Percentiles rank a stretch among this genome's conserved stretches.
phyloP scores from a whole-genome alignment of 2,329 filamentous ascomycete genomes.

The Penicillium sp. region DNA sequence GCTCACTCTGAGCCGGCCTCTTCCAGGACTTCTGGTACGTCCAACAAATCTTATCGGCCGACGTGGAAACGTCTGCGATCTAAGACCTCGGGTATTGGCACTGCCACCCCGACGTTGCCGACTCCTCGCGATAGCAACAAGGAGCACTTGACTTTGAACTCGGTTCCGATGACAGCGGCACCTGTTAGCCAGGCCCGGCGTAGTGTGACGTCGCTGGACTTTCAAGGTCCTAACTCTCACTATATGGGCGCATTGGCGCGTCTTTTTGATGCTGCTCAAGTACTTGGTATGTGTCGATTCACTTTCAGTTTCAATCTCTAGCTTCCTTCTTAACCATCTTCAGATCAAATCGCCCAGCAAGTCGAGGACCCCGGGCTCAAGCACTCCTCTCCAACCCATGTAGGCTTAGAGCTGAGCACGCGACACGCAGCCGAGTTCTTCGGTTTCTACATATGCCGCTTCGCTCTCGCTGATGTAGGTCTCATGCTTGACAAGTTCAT shows the following conservation, averaged over 20 bases:
- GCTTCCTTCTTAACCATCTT: conserved; percentile 21
- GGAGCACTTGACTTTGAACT: conserved; percentile 71
- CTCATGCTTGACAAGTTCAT: conserved; percentile 94
- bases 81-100: conserved; percentile 78
- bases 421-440: conserved; percentile 97
- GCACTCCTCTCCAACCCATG: conserved; percentile 90
- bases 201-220: conserved; percentile 71
- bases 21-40: conserved; percentile 62
- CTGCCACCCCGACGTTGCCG: conserved; percentile 40
- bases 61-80: conserved; percentile 89
- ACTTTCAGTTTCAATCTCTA: not conserved
- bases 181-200: conserved; percentile 71
- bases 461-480: conserved; percentile 84
- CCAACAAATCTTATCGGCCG: conserved; percentile 78
- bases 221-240: conserved; percentile 80
- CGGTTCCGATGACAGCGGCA: conserved; percentile 73
- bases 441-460: conserved; percentile 93
- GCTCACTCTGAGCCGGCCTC: conserved; percentile 46
- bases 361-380: conserved; percentile 93
- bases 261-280: conserved; percentile 90
- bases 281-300: conserved; percentile 70
- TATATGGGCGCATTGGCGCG: conserved; percentile 92
- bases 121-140: conserved; percentile 57
- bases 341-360: conserved; percentile 94
- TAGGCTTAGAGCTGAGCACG: conserved; percentile 90